Percentiles rank a stretch among this genome's conserved stretches.
phyloP scores from a whole-genome alignment of 148 eudicot genomes.

The Mesembryanthemum crystallinum region DNA sequence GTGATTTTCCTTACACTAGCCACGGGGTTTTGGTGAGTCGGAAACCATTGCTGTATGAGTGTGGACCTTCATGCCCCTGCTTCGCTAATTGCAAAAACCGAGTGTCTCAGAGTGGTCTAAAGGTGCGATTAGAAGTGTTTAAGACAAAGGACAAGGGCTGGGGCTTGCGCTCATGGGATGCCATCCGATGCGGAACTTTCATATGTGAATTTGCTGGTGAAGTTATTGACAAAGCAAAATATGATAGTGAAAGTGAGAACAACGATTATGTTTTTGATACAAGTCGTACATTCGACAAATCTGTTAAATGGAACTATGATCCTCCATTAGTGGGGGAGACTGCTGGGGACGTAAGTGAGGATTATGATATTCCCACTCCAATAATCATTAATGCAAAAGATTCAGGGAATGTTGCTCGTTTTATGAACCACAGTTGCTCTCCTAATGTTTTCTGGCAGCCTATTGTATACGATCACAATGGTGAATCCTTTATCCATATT shows the following conservation, averaged over 20 bases:
- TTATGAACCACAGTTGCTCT: conserved; percentile 94
- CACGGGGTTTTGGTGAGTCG: conserved; percentile 57
- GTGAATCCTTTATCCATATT: conserved; percentile 57
- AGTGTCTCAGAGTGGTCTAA: conserved; percentile 63
- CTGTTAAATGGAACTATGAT: conserved; percentile 45
- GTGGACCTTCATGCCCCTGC: conserved; percentile 72
- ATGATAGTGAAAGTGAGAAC: conserved; percentile 44
- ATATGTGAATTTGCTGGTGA: conserved; percentile 85
- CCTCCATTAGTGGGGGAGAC: conserved; percentile 39
- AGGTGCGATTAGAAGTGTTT: conserved; percentile 73
- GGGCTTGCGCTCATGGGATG: conserved; percentile 86
- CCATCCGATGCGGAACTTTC: conserved; percentile 67
- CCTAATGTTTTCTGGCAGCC: conserved; percentile 92
- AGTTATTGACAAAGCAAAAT: conserved; percentile 50
- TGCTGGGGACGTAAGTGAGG: conserved; percentile 29
- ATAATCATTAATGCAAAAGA: conserved; percentile 69
- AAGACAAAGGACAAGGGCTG: conserved; percentile 81
- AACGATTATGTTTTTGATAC: conserved; percentile 71
- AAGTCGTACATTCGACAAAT: conserved; percentile 52
- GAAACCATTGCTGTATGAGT: conserved; percentile 64
- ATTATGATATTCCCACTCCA: conserved; percentile 51
- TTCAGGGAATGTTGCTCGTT: conserved; percentile 79
- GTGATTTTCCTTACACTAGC: conserved; percentile 53
- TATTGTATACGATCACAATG: conserved; percentile 55
- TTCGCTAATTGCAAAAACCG: conserved; percentile 68